Conservation (phyloP, 2,329 filamentous ascomycete species). For the Aureobasidium subglaciale region DNA sequence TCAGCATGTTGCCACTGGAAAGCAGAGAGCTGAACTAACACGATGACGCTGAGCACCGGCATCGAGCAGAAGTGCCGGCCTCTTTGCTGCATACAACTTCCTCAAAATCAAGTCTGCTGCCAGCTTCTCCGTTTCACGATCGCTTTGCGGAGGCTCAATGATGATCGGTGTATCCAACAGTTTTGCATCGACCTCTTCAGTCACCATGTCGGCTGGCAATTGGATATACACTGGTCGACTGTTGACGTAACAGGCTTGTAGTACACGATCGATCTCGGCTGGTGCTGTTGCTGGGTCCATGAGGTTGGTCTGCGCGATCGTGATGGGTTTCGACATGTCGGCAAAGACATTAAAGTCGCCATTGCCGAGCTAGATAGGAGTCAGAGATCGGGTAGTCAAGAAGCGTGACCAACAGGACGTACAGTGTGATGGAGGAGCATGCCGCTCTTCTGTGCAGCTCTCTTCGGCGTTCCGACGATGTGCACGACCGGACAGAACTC, state of each 20-base stretch:
- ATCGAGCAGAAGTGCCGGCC: slow-evolving; percentile 73
- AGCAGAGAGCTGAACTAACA: neutral
- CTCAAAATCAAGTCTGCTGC: slow-evolving; percentile 74
- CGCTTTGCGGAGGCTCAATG: slow-evolving; percentile 56
- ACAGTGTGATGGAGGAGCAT: slow-evolving; percentile 41
- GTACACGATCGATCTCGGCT: slow-evolving; percentile 67
- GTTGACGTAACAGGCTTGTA: slow-evolving; percentile 65
- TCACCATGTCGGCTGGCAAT: slow-evolving; percentile 73
- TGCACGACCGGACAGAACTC: slow-evolving; percentile 43
- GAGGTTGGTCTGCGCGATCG: slow-evolving; percentile 63
- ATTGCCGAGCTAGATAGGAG: slow-evolving; percentile 28
- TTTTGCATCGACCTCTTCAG: slow-evolving; percentile 67
- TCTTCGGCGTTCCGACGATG: slow-evolving; percentile 41
- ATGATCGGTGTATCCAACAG: slow-evolving; percentile 65
- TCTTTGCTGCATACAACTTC: slow-evolving; percentile 64
- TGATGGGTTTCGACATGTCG: slow-evolving; percentile 67
- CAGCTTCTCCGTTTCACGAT: slow-evolving; percentile 69
- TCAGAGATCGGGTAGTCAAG: neutral
- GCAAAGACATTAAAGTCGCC: slow-evolving; percentile 76
- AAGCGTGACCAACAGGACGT: slow-evolving; percentile 18
- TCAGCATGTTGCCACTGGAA: neutral
- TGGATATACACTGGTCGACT: slow-evolving; percentile 78
- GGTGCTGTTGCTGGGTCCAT: slow-evolving; percentile 64
- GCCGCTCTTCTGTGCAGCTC: slow-evolving; percentile 33
- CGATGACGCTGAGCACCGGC: slow-evolving; percentile 63